Evolutionary conservation across 768 basidiomycete species (phyloP).

Genomic region (Leucogyrophana mollusca): DNA sequence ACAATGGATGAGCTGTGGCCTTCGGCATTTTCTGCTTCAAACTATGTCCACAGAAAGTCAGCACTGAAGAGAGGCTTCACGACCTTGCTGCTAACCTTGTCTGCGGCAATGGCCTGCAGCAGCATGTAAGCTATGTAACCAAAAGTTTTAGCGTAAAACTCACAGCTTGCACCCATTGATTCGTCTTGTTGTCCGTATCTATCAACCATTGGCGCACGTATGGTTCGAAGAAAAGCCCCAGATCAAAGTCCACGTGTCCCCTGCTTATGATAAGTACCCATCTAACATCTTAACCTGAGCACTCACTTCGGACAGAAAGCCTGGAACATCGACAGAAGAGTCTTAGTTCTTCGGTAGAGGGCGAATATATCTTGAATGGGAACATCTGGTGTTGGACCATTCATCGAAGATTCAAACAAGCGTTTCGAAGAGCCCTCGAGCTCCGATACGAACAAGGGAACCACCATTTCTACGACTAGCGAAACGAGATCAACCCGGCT

Average conservation of each 20-base stretch:
- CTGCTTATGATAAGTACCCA: conserved; percentile 34
- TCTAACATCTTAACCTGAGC: neutral
- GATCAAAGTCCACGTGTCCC: conserved; percentile 60
- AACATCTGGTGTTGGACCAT: conserved; percentile 82
- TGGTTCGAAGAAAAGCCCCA: conserved; percentile 79
- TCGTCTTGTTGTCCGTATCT: conserved; percentile 87
- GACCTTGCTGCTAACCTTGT: conserved; percentile 61
- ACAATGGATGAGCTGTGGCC: conserved; percentile 97
- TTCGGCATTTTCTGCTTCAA: conserved; percentile 73
- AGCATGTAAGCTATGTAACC: neutral
- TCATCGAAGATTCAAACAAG: conserved; percentile 80
- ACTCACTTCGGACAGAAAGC: conserved; percentile 81
- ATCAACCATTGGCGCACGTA: conserved; percentile 87
- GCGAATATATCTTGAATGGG: conserved; percentile 90
- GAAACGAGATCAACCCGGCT: conserved; percentile 78
- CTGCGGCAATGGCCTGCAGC: conserved; percentile 72
- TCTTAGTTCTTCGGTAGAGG: conserved; percentile 76
- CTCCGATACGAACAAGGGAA: conserved; percentile 68
- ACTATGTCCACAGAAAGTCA: conserved; percentile 39
- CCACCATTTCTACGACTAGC: conserved; percentile 62
- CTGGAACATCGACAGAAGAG: conserved; percentile 72
- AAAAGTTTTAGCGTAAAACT: conserved; percentile 31
- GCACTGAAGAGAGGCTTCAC: neutral
- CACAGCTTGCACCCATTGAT: conserved; percentile 91
- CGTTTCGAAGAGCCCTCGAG: conserved; percentile 69